Conservation (phyloP, 2,329 filamentous ascomycete genomes). For the Colletotrichum sp. region DNA sequence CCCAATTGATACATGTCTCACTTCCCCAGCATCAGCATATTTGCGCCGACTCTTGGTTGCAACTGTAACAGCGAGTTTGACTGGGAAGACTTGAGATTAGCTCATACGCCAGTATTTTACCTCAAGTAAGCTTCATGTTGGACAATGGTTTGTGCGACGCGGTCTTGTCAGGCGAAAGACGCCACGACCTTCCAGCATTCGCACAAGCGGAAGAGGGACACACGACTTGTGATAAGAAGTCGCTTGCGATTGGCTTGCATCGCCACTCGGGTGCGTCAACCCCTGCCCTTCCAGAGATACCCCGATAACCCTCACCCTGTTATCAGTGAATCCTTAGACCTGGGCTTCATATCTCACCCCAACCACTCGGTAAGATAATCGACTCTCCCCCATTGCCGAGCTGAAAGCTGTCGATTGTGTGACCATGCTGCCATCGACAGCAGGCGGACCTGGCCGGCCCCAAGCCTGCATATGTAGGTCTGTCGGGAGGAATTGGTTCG, state of each 20-base stretch:
- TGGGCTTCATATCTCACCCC: not conserved
- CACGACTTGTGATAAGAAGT: slow-evolving; percentile 2
- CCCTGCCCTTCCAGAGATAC: not conserved
- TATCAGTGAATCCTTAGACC: not conserved
- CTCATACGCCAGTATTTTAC: not conserved
- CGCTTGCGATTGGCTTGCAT: slow-evolving; percentile 2
- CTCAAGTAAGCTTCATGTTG: not conserved
- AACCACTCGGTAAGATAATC: not conserved
- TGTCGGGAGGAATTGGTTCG: not conserved
- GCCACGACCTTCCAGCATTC: not conserved
- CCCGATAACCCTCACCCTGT: slow-evolving; percentile 2
- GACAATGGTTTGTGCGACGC: not conserved
- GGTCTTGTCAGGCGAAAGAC: not conserved
- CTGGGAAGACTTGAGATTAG: not conserved
- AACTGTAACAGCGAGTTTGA: not conserved
- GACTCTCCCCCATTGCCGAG: not conserved
- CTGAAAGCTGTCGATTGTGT: not conserved
- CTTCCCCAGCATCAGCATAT: not conserved
- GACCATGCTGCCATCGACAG: not conserved
- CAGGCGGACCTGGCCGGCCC: not conserved
- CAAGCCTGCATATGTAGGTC: not conserved
- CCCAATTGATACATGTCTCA: not conserved
- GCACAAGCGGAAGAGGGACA: not conserved
- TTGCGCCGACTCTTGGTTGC: not conserved
- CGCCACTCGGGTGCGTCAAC: slow-evolving; percentile 3